A percentile compares a stretch with the other conserved stretches of the same genome.
Evolutionary conservation across 805 yeast species (phyloP).

Genomic region (Cyberlindnera mycetangii): DNA sequence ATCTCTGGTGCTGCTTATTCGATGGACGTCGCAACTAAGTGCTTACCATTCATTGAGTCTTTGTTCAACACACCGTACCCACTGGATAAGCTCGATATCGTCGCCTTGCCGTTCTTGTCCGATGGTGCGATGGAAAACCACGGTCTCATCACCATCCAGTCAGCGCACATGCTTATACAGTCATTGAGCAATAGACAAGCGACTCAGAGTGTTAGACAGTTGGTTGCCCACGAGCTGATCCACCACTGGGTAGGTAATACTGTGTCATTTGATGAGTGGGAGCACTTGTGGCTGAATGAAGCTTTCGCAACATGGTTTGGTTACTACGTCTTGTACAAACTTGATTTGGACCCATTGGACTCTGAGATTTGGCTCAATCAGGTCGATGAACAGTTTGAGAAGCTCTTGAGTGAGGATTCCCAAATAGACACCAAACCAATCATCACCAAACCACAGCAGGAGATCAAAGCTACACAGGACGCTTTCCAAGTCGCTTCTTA

Average conservation of each 20-base stretch:
- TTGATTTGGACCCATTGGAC: slow-evolving; percentile 27
- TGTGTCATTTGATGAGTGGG: slow-evolving; percentile 66
- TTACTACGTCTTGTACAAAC: slow-evolving; percentile 38
- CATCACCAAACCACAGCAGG: slow-evolving; percentile 29
- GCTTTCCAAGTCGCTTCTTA: slow-evolving; percentile 52
- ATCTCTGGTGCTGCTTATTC: slow-evolving; percentile 46
- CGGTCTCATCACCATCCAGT: slow-evolving; percentile 62
- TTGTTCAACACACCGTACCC: slow-evolving; percentile 51
- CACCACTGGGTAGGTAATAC: slow-evolving; percentile 81
- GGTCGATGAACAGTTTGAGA: slow-evolving; percentile 31
- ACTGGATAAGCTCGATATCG: slow-evolving; percentile 60
- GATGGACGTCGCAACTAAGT: slow-evolving; percentile 42
- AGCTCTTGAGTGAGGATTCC: slow-evolving; percentile 37
- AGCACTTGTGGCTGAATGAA: slow-evolving; percentile 71
- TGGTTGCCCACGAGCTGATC: slow-evolving; percentile 68
- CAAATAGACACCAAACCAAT: slow-evolving; percentile 32
- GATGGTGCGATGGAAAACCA: slow-evolving; percentile 85
- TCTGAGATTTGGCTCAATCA: slow-evolving; percentile 33
- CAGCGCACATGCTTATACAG: slow-evolving; percentile 44
- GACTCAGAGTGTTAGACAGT: slow-evolving; percentile 43
- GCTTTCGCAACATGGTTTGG: slow-evolving; percentile 77
- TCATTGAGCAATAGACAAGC: slow-evolving; percentile 27
- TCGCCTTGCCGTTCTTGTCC: slow-evolving; percentile 64
- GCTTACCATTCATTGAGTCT: slow-evolving; percentile 46
- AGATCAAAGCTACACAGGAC: slow-evolving; percentile 39